Percentiles rank a stretch among this genome's conserved stretches.
Conservation (phyloP, 129 eudicot genomes). For the Kitagawia praeruptora region DNA sequence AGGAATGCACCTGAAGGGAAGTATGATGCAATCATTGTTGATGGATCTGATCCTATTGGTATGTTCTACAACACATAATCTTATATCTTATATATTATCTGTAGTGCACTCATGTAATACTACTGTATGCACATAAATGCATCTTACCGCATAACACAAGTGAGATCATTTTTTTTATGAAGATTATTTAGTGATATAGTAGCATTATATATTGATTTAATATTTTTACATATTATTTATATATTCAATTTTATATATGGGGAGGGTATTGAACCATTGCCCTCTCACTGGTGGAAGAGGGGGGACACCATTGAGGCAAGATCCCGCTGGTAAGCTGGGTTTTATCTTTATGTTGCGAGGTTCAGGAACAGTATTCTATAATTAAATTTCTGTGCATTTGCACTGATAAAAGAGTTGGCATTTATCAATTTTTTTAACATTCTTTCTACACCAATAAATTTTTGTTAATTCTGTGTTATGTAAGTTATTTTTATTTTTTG, state of each 20-base stretch:
- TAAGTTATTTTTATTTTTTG: no score
- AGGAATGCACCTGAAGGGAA: constrained; percentile 54
- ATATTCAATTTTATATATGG: no score
- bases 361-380: no score
- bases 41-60: constrained; percentile 98
- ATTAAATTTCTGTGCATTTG: background rate
- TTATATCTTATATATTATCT: constrained; percentile 5
- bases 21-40: constrained; percentile 87
- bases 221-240: no score
- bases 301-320: background rate
- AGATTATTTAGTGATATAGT: background rate
- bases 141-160: background rate
- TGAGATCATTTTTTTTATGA: background rate
- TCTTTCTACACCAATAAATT: background rate
- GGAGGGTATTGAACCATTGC: no score
- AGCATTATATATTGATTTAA: background rate
- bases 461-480: no score
- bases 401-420: background rate
- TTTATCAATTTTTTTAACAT: background rate
- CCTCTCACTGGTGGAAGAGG: no score
- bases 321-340: background rate
- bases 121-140: background rate
- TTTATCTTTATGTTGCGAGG: background rate
- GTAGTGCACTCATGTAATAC: background rate
- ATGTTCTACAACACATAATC: constrained; percentile 20